Evolutionary conservation across 2,329 filamentous ascomycete species (phyloP).

Genomic region (Penicillium italicum): DNA sequence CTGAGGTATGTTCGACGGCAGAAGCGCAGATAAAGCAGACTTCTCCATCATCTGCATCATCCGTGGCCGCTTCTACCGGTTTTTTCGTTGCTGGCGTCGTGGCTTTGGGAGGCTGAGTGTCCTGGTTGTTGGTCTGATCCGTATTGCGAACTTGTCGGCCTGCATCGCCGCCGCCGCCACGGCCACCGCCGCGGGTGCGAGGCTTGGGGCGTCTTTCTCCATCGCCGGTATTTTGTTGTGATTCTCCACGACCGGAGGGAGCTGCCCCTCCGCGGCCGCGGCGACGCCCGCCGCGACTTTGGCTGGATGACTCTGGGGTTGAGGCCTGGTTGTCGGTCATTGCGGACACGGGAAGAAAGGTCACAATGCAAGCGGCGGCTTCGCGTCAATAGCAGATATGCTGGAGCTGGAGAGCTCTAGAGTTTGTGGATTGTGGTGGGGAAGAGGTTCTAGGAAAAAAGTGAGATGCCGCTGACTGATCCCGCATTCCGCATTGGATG

Average conservation of each 20-base stretch:
- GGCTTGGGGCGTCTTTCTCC: constrained; percentile 37
- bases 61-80: constrained; percentile 29
- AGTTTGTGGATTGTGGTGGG: constrained; percentile 15
- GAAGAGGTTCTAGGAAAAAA: constrained; percentile 16
- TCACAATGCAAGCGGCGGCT: constrained; percentile 6
- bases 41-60: constrained; percentile 64
- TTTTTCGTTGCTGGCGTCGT: constrained; percentile 30
- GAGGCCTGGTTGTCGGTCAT: constrained; percentile 33
- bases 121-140: constrained; percentile 16
- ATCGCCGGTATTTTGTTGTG: constrained; percentile 23
- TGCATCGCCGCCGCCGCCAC: constrained; percentile 33
- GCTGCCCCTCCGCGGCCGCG: constrained; percentile 40
- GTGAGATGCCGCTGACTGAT: constrained; percentile 24
- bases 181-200: constrained; percentile 33
- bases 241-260: constrained; percentile 28
- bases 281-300: constrained; percentile 43
- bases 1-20: constrained; percentile 76
- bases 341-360: constrained; percentile 6
- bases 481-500: constrained; percentile 10
- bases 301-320: constrained; percentile 31
- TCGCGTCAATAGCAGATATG: constrained; percentile 9
- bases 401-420: constrained; percentile 8
- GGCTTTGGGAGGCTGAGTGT: constrained; percentile 18
- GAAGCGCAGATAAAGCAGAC: constrained; percentile 98
- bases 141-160: constrained; percentile 27